A percentile compares a stretch with the other conserved stretches of the same genome.
Conservation (phyloP, 169 alveolate genomes). For the Neospora caninum region DNA sequence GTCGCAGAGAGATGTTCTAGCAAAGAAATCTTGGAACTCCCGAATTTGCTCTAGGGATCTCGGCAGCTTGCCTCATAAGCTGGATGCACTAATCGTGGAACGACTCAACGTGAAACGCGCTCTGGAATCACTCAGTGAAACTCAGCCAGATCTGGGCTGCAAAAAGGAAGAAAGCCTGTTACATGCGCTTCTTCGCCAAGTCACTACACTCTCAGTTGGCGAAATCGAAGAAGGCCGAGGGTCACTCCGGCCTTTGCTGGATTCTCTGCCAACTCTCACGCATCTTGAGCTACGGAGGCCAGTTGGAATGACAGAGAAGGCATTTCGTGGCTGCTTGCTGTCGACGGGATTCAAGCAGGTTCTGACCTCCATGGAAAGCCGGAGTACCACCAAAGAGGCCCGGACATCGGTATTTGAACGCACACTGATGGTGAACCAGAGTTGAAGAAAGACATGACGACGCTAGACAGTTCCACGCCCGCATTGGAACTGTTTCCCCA, state of each 20-base stretch:
- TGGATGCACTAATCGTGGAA: neutral
- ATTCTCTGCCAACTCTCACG: neutral
- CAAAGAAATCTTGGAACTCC: too few species aligned
- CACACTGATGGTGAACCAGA: neutral
- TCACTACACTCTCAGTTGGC: neutral
- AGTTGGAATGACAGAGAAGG: slow-evolving; percentile 20
- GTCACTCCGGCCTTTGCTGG: neutral
- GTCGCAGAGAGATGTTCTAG: too few species aligned
- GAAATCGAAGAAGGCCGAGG: slow-evolving; percentile 25
- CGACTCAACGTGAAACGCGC: neutral
- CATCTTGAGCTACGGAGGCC: neutral
- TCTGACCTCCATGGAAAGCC: neutral
- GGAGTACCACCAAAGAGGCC: neutral
- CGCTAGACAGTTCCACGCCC: too few species aligned
- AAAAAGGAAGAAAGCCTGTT: neutral
- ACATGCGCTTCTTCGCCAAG: neutral
- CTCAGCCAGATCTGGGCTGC: neutral
- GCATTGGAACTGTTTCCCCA: too few species aligned
- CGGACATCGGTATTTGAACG: neutral
- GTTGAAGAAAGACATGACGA: neutral
- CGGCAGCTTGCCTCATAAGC: neutral
- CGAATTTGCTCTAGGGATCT: too few species aligned
- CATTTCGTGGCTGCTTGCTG: neutral
- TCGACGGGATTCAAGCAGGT: neutral
- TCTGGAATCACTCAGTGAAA: neutral